Percentiles rank a stretch among this genome's conserved stretches.
These are phyloP conservation scores for Chimonanthus praecox DNA, from an alignment of 164 flowering plant genomes.

Conservation along the genomic window DNA sequence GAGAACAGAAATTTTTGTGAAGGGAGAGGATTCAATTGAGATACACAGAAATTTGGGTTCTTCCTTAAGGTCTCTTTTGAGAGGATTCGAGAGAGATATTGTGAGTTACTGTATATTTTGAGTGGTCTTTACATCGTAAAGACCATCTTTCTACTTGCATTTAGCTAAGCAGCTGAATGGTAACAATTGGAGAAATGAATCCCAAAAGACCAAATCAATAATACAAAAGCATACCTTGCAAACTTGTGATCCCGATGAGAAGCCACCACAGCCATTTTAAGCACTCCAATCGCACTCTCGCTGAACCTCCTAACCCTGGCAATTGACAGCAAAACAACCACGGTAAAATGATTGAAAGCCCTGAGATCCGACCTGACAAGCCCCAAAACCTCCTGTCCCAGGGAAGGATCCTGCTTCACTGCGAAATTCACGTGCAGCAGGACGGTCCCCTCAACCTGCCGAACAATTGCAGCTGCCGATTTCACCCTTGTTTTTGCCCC, in stretches of 20 bases:
- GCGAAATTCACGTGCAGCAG: constrained; percentile 86
- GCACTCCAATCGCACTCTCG: constrained; percentile 46
- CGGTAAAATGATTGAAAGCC: constrained; percentile 60
- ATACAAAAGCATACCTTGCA: constrained; percentile 30
- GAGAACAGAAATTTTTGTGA: too few relatives aligned
- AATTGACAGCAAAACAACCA: constrained; percentile 56
- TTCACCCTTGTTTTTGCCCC: constrained; percentile 32
- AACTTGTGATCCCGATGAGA: constrained; percentile 53
- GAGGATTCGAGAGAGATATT: too few relatives aligned
- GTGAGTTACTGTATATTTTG: too few relatives aligned
- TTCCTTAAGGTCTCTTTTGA: too few relatives aligned
- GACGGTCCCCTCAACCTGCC: constrained; percentile 88
- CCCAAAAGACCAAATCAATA: neutral
- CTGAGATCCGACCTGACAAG: constrained; percentile 46
- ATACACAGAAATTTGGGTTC: too few relatives aligned
- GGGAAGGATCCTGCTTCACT: constrained; percentile 82
- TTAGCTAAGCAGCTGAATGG: too few relatives aligned
- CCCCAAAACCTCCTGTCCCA: constrained; percentile 68
- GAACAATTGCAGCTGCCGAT: constrained; percentile 28
- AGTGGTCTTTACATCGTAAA: too few relatives aligned
- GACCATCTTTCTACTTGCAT: too few relatives aligned
- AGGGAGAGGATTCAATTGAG: too few relatives aligned
- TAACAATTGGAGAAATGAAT: neutral
- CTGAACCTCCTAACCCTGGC: constrained; percentile 64
- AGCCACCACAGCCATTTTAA: constrained; percentile 44